Evolutionary conservation across 2,329 filamentous ascomycete genomes (phyloP).

Genomic region (Laburnicola sp.): DNA sequence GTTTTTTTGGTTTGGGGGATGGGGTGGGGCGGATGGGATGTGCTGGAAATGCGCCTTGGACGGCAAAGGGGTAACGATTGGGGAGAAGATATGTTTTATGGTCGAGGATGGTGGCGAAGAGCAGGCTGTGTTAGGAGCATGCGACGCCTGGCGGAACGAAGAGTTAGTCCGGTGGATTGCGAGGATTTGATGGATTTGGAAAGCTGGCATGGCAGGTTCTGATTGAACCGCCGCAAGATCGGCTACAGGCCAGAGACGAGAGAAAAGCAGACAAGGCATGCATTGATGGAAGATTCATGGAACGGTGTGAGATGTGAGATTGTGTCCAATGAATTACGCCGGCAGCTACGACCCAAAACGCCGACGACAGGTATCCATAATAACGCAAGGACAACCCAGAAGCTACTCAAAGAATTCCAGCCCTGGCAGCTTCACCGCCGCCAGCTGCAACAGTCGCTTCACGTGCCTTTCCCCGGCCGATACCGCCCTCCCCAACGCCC

Average conservation of each 20-base stretch:
- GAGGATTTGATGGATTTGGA: too few relatives aligned
- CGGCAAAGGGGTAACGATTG: too few relatives aligned
- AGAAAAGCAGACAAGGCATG: not conserved
- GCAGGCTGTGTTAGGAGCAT: too few relatives aligned
- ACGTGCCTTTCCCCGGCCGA: constrained; percentile 61
- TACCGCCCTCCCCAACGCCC: constrained; percentile 85
- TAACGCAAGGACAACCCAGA: not conserved
- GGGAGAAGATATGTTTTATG: not conserved
- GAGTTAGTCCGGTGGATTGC: too few relatives aligned
- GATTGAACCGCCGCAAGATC: too few relatives aligned
- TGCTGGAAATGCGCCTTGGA: too few relatives aligned
- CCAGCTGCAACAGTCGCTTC: constrained; percentile 59
- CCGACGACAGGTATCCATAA: constrained; percentile 3
- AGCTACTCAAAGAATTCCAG: constrained; percentile 43
- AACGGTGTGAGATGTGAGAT: not conserved
- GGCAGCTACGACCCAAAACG: constrained; percentile 5
- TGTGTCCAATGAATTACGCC: not conserved
- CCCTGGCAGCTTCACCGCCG: constrained; percentile 64
- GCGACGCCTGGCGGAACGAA: too few relatives aligned
- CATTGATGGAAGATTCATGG: too few relatives aligned
- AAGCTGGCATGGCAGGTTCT: too few relatives aligned
- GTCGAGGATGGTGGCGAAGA: too few relatives aligned
- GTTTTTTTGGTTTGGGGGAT: too few relatives aligned
- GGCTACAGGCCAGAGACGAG: too few relatives aligned
- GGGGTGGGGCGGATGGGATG: not conserved